Percentiles rank a stretch among this genome's conserved stretches.
These are phyloP conservation scores for Tolypocladium album DNA, from an alignment of 2,329 filamentous ascomycete genomes.

Conservation along the genomic window DNA sequence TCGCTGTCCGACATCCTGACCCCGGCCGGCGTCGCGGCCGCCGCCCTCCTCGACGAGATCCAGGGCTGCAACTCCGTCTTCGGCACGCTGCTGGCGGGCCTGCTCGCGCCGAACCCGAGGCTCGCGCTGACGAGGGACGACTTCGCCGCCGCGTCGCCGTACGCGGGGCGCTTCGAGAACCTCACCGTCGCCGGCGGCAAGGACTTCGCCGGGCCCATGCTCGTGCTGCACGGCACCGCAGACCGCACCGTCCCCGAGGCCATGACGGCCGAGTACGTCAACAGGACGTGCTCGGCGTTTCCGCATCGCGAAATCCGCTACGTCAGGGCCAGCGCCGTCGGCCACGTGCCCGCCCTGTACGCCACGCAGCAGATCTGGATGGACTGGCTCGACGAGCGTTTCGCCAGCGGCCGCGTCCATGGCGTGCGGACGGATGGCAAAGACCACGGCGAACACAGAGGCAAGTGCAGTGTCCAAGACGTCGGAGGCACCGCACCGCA, in stretches of 20 bases:
- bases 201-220: constrained; percentile 21
- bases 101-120: neutral
- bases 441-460: neutral
- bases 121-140: constrained; percentile 1
- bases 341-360: constrained; percentile 8
- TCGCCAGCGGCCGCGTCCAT: neutral
- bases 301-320: constrained; percentile 8
- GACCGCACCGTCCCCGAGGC: constrained; percentile 9
- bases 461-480: neutral
- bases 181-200: constrained; percentile 16
- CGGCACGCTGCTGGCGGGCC: neutral
- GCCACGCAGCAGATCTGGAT: constrained; percentile 13
- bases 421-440: neutral
- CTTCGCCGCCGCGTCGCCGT: constrained; percentile 10
- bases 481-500: constrained; percentile 3
- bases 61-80: constrained; percentile 7
- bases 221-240: constrained; percentile 22
- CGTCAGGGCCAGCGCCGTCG: constrained; percentile 7
- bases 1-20: constrained; percentile 7
- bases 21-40: neutral
- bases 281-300: constrained; percentile 9
- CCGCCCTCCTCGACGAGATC: constrained; percentile 6
- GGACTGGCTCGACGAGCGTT: constrained; percentile 12
- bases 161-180: constrained; percentile 11
- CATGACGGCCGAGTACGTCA: constrained; percentile 7